phyloP scores from a whole-genome alignment of 129 eudicot species.

The Ambrosia trifida region DNA sequence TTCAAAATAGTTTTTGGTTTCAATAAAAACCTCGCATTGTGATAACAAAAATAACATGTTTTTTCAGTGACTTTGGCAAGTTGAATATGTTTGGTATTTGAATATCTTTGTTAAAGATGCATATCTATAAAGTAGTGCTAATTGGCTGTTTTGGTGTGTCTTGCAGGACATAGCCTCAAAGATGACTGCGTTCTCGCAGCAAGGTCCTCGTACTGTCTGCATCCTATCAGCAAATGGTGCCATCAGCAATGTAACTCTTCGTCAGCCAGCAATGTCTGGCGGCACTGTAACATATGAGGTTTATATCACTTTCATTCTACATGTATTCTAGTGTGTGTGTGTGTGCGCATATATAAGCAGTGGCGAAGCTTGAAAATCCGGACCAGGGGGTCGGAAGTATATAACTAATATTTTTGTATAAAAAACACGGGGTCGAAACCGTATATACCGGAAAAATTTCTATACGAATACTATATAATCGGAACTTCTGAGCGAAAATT shows the following conservation, averaged over 20 bases:
- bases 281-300: constrained; percentile 94
- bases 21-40: not conserved
- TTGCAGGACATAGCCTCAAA: constrained; percentile 82
- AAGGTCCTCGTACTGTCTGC: constrained; percentile 95
- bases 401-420: no score
- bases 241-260: constrained; percentile 79
- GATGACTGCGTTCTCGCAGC: constrained; percentile 76
- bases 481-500: no score
- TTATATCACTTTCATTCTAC: constrained; percentile 11
- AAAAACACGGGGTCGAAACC: no score
- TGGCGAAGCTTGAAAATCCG: no score
- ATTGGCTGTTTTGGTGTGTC: constrained; percentile 8
- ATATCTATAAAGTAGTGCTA: not conserved
- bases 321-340: not conserved
- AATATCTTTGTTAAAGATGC: not conserved
- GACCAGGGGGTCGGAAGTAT: no score
- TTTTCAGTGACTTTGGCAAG: not conserved
- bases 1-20: not conserved
- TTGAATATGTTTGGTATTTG: not conserved
- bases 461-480: no score
- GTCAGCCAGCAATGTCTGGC: constrained; percentile 78
- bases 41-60: constrained; percentile 4
- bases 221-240: constrained; percentile 93
- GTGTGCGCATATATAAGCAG: not conserved
- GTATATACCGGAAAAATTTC: no score